These are phyloP conservation scores for Monosporascus sp. DNA, from an alignment of 2,329 filamentous ascomycete species.

Conservation along the genomic window DNA sequence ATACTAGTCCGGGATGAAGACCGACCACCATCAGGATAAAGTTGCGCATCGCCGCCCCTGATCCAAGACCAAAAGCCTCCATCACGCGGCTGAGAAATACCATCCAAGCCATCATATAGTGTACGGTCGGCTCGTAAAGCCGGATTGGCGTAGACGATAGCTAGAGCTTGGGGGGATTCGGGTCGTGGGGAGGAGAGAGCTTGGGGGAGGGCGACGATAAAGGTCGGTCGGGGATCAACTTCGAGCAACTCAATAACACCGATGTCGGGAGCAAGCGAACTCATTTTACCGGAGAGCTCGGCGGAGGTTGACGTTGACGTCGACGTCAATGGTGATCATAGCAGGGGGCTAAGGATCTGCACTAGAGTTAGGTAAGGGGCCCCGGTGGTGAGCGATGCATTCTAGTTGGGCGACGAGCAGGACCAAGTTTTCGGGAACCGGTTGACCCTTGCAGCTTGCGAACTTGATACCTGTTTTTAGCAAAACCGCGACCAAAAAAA, in stretches of 20 bases:
- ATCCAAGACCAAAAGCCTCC: constrained; percentile 36
- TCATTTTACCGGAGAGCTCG: constrained; percentile 7
- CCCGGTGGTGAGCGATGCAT: background rate
- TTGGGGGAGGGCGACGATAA: constrained; percentile 26
- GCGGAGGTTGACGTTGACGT: constrained; percentile 3
- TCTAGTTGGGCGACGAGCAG: background rate
- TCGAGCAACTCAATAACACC: constrained; percentile 35
- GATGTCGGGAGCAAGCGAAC: constrained; percentile 9
- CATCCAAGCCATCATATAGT: constrained; percentile 26
- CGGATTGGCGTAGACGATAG: constrained; percentile 31
- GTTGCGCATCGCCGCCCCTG: constrained; percentile 11
- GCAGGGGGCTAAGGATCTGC: background rate
- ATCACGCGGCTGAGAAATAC: constrained; percentile 25
- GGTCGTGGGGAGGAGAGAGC: background rate
- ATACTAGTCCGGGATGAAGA: constrained; percentile 11
- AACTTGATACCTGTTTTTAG: background rate
- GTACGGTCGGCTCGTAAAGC: constrained; percentile 24
- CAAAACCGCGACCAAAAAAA: background rate
- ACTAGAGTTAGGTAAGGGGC: background rate
- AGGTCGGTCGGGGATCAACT: constrained; percentile 36
- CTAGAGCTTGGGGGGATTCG: constrained; percentile 7
- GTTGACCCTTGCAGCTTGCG: background rate
- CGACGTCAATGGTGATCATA: background rate
- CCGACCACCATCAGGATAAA: background rate
- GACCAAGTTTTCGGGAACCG: background rate